Evolutionary conservation across 768 basidiomycete genomes (phyloP).

Genomic region (Termitomyces sp.): DNA sequence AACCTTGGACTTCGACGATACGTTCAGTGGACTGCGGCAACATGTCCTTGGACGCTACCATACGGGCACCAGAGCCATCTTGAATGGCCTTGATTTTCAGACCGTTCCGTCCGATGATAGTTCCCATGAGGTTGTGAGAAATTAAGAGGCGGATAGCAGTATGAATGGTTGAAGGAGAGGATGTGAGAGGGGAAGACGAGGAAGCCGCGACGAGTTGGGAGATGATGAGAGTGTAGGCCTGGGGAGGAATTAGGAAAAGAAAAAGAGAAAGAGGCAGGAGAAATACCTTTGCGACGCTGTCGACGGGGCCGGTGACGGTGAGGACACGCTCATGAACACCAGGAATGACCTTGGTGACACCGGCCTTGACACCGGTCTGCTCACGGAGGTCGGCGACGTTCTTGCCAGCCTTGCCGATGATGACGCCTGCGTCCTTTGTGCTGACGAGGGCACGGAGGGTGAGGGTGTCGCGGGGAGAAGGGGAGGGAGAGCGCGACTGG

Average conservation of each 20-base stretch:
- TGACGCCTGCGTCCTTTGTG: conserved; percentile 96
- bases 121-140: conserved; percentile 99
- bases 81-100: conserved; percentile 99
- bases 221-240: conserved; percentile 96
- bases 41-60: conserved; percentile 99
- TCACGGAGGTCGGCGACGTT: conserved; percentile 97
- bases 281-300: conserved; percentile 86
- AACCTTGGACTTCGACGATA: conserved; percentile 95
- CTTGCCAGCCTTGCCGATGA: conserved; percentile 95
- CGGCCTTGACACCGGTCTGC: conserved; percentile 95
- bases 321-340: conserved; percentile 98
- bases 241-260: conserved; percentile 10
- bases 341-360: conserved; percentile 97
- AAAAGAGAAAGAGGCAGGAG: neutral
- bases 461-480: conserved; percentile 67
- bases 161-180: conserved; percentile 69
- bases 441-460: conserved; percentile 94
- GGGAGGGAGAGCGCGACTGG: conserved; percentile 74
- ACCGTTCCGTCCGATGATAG: conserved; percentile 93
- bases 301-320: conserved; percentile 88
- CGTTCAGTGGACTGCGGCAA: conserved; percentile 98
- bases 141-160: conserved; percentile 96
- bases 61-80: conserved; percentile 91
- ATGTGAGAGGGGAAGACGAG: conserved; percentile 65
- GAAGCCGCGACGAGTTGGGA: conserved; percentile 83